Percentiles rank a stretch among this genome's conserved stretches.
Evolutionary conservation across 768 basidiomycete genomes (phyloP).

Genomic region (Cystobasidium onofrii): DNA sequence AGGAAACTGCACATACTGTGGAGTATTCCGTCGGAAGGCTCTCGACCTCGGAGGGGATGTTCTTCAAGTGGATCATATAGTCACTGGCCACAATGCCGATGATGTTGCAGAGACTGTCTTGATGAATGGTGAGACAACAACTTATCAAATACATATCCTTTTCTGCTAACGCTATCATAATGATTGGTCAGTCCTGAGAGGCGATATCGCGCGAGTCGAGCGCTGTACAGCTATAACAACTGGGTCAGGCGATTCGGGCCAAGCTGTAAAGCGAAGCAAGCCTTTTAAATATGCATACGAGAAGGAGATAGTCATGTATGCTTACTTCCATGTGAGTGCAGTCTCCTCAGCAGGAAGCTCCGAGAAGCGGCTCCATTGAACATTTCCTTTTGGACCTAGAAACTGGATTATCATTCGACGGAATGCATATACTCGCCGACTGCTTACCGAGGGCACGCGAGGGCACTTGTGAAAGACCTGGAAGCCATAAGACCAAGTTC

Average conservation of each 20-base stretch:
- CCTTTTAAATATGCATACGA: slow-evolving; percentile 99
- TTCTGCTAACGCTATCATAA: not conserved
- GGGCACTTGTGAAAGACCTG: slow-evolving; percentile 86
- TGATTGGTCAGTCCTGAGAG: slow-evolving; percentile 98
- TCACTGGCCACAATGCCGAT: slow-evolving; percentile 98
- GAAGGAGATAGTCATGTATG: slow-evolving; percentile 99
- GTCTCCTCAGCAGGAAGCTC: not conserved
- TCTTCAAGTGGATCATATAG: slow-evolving; percentile 87
- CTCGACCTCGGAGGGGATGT: slow-evolving; percentile 86
- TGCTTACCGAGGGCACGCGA: slow-evolving; percentile 92
- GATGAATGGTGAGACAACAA: slow-evolving; percentile 77
- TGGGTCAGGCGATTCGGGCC: slow-evolving; percentile 52
- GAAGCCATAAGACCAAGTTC: slow-evolving; percentile 89
- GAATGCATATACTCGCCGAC: slow-evolving; percentile 99
- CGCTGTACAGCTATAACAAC: slow-evolving; percentile 93
- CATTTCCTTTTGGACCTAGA: slow-evolving; percentile 49
- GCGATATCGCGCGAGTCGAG: slow-evolving; percentile 87
- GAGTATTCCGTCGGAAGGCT: slow-evolving; percentile 92
- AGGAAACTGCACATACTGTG: slow-evolving; percentile 99
- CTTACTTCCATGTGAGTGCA: slow-evolving; percentile 33
- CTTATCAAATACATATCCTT: not conserved
- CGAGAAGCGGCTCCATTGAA: not conserved
- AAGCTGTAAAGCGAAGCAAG: slow-evolving; percentile 85
- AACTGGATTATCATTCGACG: slow-evolving; percentile 96
- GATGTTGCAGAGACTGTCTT: slow-evolving; percentile 97